phyloP scores from a whole-genome alignment of 208 protist species.

The Leishmania guyanensis region DNA sequence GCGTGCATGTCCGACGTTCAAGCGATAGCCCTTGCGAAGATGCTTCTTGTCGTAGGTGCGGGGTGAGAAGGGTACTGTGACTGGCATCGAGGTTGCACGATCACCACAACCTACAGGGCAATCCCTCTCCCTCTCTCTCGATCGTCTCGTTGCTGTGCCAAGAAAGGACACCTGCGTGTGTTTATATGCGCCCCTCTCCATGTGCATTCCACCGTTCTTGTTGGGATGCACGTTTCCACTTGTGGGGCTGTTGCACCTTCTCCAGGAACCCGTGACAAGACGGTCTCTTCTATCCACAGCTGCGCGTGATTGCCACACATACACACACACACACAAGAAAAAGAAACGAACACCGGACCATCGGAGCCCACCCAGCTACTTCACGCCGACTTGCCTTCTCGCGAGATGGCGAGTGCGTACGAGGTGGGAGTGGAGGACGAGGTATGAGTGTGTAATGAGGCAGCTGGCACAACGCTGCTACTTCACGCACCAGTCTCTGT shows the following conservation, averaged over 20 bases:
- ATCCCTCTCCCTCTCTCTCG: not conserved
- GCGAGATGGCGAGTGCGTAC: too few species aligned
- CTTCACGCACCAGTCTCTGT: too few species aligned
- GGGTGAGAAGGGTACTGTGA: not conserved
- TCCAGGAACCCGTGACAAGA: not conserved
- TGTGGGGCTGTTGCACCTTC: not conserved
- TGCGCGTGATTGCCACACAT: not conserved
- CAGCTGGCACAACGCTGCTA: constrained; percentile 1
- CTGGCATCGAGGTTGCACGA: not conserved
- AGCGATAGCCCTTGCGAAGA: not conserved
- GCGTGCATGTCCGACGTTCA: not conserved
- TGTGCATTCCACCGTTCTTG: not conserved
- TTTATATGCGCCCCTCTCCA: not conserved
- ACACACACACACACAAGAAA: not conserved
- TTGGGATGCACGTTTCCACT: not conserved
- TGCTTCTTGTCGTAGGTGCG: not conserved
- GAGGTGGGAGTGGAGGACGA: not conserved
- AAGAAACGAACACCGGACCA: too few species aligned
- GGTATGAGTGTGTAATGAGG: not conserved
- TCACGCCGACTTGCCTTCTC: too few species aligned
- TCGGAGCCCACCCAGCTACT: too few species aligned
- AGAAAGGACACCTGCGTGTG: not conserved
- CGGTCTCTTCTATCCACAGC: not conserved
- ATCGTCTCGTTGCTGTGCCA: not conserved
- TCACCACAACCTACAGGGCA: not conserved